Evolutionary conservation across 495 filamentous ascomycete genomes (phyloP).

Genomic region (Cairneyella variabilis): DNA sequence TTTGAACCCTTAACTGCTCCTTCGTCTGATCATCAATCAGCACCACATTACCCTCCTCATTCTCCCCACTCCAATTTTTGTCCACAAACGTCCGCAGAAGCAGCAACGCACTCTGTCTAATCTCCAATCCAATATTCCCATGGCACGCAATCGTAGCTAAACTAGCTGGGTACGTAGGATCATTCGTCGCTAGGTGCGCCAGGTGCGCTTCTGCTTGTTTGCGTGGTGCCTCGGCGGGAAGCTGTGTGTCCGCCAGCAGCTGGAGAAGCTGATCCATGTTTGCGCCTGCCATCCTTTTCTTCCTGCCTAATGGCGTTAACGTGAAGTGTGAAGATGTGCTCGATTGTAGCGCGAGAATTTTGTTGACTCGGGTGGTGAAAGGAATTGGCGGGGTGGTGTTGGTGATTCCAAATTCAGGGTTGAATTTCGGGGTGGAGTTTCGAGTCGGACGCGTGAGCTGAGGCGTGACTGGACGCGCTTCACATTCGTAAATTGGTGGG

Average conservation of each 20-base stretch:
- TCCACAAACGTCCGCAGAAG: conserved; percentile 78
- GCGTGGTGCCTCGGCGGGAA: conserved; percentile 60
- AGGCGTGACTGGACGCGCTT: conserved; percentile 8
- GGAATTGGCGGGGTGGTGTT: conserved; percentile 4
- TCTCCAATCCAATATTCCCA: conserved; percentile 59
- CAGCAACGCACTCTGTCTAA: conserved; percentile 79
- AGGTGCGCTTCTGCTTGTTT: conserved; percentile 79
- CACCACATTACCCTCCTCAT: conserved; percentile 57
- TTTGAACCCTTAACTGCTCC: conserved; percentile 58
- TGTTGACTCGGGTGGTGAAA: neutral
- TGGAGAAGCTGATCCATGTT: conserved; percentile 75
- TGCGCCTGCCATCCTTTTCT: conserved; percentile 12
- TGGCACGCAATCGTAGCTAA: conserved; percentile 77
- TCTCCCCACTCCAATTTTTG: conserved; percentile 62
- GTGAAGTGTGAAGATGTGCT: too few species aligned
- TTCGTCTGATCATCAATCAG: conserved; percentile 64
- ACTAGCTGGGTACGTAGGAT: conserved; percentile 66
- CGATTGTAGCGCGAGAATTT: conserved; percentile 7
- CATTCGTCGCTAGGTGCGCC: conserved; percentile 52
- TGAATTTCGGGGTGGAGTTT: conserved; percentile 1
- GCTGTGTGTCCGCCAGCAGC: conserved; percentile 77
- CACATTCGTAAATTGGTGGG: too few species aligned
- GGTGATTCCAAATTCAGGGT: conserved; percentile 3
- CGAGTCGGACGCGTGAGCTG: conserved; percentile 7
- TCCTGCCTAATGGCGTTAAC: neutral